phyloP scores from a whole-genome alignment of 306 rosid species.

The Medicago ruthenica region DNA sequence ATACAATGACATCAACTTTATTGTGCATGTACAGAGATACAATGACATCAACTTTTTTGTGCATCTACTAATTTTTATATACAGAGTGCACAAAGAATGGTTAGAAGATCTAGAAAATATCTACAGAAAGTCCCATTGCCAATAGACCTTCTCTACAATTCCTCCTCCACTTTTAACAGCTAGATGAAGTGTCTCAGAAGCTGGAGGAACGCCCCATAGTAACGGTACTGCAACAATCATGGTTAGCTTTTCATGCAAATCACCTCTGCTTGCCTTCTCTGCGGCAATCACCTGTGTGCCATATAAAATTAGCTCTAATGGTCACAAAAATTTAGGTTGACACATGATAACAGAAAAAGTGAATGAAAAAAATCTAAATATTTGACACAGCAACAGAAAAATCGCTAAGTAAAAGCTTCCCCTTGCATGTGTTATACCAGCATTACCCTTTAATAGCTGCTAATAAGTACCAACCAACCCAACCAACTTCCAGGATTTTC shows the following conservation, averaged over 20 bases:
- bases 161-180: conserved; percentile 99
- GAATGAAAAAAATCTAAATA: not conserved
- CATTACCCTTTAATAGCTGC: no score
- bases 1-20: conserved; percentile 14
- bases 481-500: not conserved
- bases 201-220: conserved; percentile 99
- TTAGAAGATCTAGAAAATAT: conserved; percentile 50
- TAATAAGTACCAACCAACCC: conserved; percentile 14
- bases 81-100: conserved; percentile 78
- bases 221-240: conserved; percentile 98
- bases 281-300: conserved; percentile 79
- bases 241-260: conserved; percentile 89
- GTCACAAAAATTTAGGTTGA: conserved; percentile 30
- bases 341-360: not conserved
- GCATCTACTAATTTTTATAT: conserved; percentile 58
- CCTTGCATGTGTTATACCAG: no score
- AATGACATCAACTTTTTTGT: no score
- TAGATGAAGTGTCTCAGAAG: conserved; percentile 89
- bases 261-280: conserved; percentile 86
- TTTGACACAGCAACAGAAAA: conserved; percentile 3
- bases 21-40: conserved; percentile 47
- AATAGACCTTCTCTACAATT: conserved; percentile 90
- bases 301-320: conserved; percentile 12
- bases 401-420: conserved; percentile 17
- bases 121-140: conserved; percentile 97